Base-by-base conservation (phyloP, 1,284 basidiomycete genomes). In the Microbotryum saponariae region DNA sequence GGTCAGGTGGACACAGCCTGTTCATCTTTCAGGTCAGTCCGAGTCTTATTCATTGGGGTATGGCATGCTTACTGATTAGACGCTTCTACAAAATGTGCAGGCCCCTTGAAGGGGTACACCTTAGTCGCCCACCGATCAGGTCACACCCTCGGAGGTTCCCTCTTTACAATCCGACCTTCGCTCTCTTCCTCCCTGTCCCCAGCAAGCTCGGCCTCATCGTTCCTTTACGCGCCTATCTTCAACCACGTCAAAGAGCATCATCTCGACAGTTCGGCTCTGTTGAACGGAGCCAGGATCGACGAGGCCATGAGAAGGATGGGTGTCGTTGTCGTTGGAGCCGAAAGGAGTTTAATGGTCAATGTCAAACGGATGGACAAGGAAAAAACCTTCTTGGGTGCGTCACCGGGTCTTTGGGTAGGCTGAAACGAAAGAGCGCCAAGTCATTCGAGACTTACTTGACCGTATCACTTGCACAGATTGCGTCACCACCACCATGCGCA, bases 181-280 rank as follows among this genome's bases (percentile, higher is more conserved):
- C 63, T 69, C 31, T 67, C 65, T 6, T 69, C 65, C 25, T 97
- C 92, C 1, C 93, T 96, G 2, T 71, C 72, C 8, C 67, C 67
- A 46, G 68, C 70, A 6, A 64, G 65, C 1, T 92, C 91, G 0
- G 89, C 91, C 9, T 94, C 93, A 8, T 97, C 96, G 4, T 86
- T 98, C 21, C 80, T 98, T 33, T 96, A 98, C 74, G 94, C 93
- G 14, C 89, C 97, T 21, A 86, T 94, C 70, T 83, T 97, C 79
- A 98, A 98, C 74, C 96, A 99, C 75, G 93, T 92, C 81, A 84
- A 86, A 61, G 96, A 99, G 75, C 84, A 93, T 44, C 96, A 97
- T 78, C 79, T 99, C 31, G 93, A 98, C 68, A 92, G 92, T 46
- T 96, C 94, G 4, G 88, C 96, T 8, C 81, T 91, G 42, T 81